These are phyloP conservation scores for Conringia planisiliqua DNA, from an alignment of 345 rosid genomes.

Conservation along the genomic window DNA sequence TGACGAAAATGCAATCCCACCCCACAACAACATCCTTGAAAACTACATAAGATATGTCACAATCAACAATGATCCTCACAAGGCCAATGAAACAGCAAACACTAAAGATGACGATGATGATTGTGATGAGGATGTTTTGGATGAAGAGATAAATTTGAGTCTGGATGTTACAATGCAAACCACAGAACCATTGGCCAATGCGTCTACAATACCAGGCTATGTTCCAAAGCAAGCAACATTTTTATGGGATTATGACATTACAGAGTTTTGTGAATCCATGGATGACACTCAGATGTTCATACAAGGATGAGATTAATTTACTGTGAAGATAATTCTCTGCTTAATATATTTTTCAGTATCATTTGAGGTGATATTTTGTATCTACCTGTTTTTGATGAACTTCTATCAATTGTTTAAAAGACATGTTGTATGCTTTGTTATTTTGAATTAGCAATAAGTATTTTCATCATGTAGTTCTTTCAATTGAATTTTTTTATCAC, in stretches of 20 bases:
- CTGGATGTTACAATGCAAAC: neutral
- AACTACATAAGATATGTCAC: neutral
- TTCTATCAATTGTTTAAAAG: no score
- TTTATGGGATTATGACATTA: neutral
- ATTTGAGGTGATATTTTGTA: no score
- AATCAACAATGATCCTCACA: neutral
- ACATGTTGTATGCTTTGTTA: no score
- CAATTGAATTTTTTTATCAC: no score
- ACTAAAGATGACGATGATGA: neutral
- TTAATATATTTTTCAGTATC: neutral
- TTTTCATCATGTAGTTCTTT: no score
- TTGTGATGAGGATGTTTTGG: neutral
- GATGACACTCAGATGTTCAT: neutral
- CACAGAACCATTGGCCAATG: neutral
- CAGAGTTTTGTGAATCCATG: neutral
- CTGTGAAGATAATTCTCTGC: neutral
- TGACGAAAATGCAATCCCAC: neutral
- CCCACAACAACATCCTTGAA: neutral
- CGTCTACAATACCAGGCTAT: neutral
- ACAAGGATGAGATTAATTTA: neutral
- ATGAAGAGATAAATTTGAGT: neutral
- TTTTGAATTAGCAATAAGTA: no score
- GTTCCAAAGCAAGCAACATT: neutral
- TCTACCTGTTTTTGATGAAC: no score
- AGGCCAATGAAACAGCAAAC: no score